Percentiles rank a stretch among this genome's conserved stretches.
These are phyloP conservation scores for Curvularia lunata DNA, from an alignment of 2,329 filamentous ascomycete genomes.

Conservation along the genomic window DNA sequence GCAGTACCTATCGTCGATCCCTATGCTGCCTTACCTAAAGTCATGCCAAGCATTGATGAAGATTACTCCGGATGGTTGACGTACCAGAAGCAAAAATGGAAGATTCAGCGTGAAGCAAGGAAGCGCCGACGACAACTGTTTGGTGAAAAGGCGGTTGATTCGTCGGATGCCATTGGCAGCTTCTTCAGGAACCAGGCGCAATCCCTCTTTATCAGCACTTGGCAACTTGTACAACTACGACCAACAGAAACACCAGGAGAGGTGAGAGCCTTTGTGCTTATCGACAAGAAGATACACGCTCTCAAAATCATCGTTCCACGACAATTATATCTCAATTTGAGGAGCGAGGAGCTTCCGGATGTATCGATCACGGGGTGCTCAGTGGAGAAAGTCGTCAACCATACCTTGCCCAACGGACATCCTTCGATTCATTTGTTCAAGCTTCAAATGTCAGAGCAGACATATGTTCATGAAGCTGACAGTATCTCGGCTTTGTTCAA, in stretches of 20 bases:
- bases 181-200: constrained; percentile 94
- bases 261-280: constrained; percentile 86
- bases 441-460: constrained; percentile 84
- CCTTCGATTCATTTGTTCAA: constrained; percentile 94
- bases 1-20: constrained; percentile 70
- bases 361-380: constrained; percentile 84
- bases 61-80: constrained; percentile 88
- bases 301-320: constrained; percentile 89
- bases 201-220: constrained; percentile 85
- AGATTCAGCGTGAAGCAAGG: constrained; percentile 90
- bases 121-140: constrained; percentile 87
- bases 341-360: constrained; percentile 83
- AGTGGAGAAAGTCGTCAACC: constrained; percentile 90
- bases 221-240: constrained; percentile 90
- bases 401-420: constrained; percentile 93
- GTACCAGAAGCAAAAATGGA: constrained; percentile 99
- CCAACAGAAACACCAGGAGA: constrained; percentile 84
- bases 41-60: constrained; percentile 82
- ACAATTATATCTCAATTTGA: constrained; percentile 89
- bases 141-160: constrained; percentile 74
- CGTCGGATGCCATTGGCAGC: constrained; percentile 67
- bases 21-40: constrained; percentile 78
- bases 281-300: constrained; percentile 88
- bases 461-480: constrained; percentile 82
- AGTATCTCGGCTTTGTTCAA: constrained; percentile 86